Conservation (phyloP, 768 basidiomycete species). For the Termitomyces sp. region DNA sequence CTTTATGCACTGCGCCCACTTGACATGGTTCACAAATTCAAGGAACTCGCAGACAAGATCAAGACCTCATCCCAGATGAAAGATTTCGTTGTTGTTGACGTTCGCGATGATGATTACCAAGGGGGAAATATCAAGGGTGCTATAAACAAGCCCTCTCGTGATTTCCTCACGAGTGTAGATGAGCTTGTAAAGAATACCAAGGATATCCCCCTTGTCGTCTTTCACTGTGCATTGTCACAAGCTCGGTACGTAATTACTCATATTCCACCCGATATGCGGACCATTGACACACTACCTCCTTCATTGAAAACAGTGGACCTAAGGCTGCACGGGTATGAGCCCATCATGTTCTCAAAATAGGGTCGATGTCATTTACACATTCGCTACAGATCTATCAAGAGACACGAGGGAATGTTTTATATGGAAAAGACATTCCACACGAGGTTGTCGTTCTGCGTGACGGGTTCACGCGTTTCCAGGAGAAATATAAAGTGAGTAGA, state of each 20-base stretch:
- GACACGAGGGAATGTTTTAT: slow-evolving; percentile 44
- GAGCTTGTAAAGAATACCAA: slow-evolving; percentile 56
- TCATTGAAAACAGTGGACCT: slow-evolving; percentile 52
- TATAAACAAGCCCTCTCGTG: slow-evolving; percentile 55
- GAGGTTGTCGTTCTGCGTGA: slow-evolving; percentile 63
- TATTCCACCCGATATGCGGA: background rate
- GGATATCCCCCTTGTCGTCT: slow-evolving; percentile 58
- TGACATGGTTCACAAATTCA: slow-evolving; percentile 7
- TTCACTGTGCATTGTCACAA: slow-evolving; percentile 79
- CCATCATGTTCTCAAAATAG: background rate
- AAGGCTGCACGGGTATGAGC: slow-evolving; percentile 64
- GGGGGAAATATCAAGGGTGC: slow-evolving; percentile 77
- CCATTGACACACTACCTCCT: background rate
- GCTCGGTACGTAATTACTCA: slow-evolving; percentile 47
- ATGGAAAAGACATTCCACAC: slow-evolving; percentile 37
- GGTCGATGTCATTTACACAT: slow-evolving; percentile 1
- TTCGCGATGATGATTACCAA: slow-evolving; percentile 75
- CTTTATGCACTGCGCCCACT: background rate
- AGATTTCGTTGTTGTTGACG: slow-evolving; percentile 78
- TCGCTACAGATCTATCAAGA: slow-evolving; percentile 59
- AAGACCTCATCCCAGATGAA: slow-evolving; percentile 56
- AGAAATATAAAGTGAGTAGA: slow-evolving; percentile 53
- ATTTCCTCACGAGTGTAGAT: slow-evolving; percentile 54
- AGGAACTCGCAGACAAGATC: slow-evolving; percentile 70
- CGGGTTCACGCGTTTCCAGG: slow-evolving; percentile 71